Evolutionary conservation across 768 basidiomycete genomes (phyloP), one percentile per base, ranked within the genome.

Genomic region (Epithele typhae): DNA sequence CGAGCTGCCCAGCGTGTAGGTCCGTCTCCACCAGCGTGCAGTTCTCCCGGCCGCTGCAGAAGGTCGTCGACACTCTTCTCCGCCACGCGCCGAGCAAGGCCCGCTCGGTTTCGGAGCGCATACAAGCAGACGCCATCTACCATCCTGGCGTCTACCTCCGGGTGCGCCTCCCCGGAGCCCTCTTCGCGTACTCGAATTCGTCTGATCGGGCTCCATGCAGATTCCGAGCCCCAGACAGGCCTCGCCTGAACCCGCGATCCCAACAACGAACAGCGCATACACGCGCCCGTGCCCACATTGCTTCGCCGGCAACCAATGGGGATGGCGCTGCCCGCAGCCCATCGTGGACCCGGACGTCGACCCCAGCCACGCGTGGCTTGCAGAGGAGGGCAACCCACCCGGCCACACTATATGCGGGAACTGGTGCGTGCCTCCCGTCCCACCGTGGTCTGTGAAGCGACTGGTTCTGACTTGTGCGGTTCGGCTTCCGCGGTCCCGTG

Each of bases 251-350:
- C 84, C 86, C 30, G 79, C 78, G 57, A 64, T 88, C 35, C 78
- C 83, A 58, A 71, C 76, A 35, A 76, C 75, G 37, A 80, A 76
- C 43, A 66, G 70, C 17, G 84, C 88, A 43, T 82, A 74, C 63
- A 78, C 79, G 1, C 81, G 83, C 9, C 90, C 90, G 5, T 92
- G 90, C 59, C 87, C 90, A 0, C 87, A 91, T 53, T 92, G 89
- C 58, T 34, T 64, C 14, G 70, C 76, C 2, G 79, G 78, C 41
- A 92, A 92, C 56, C 72, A 74, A 5, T 87, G 75, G 56, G 87
- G 84, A 2, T 92, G 87, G 86, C 71, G 73, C 53, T 92, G 90
- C 59, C 82, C 87, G n/a, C 75, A 79, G 40, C 90, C 90, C 30
- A 80, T 92, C 21, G 68, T 78, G 8, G 87, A 92, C 66, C 89